Evolutionary conservation across 139 green algal genomes (phyloP).

Genomic region (Trebouxia sp.): DNA sequence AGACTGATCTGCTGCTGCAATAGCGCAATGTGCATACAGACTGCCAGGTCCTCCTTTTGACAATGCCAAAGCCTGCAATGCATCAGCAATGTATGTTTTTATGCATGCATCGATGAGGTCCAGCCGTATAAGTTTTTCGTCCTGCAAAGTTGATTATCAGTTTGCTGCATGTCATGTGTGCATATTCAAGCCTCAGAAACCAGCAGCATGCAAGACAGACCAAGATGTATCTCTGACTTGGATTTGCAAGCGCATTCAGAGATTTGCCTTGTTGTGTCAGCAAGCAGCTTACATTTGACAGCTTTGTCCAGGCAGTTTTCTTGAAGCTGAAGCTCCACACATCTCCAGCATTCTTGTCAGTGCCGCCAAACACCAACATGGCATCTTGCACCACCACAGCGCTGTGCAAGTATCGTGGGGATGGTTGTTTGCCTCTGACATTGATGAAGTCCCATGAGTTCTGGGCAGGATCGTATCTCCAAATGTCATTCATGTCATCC

Average conservation of each 20-base stretch:
- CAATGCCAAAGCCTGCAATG: not conserved
- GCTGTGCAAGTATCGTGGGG: constrained; percentile 4
- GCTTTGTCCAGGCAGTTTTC: not conserved
- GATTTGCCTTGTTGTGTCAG: not conserved
- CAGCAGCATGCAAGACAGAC: not conserved
- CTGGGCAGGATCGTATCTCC: not conserved
- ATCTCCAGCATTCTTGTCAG: not conserved
- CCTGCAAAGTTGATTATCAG: not conserved
- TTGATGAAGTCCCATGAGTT: not conserved
- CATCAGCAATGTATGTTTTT: not conserved
- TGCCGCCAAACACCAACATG: constrained; percentile 20
- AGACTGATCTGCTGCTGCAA: not conserved
- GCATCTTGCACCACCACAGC: constrained; percentile 7
- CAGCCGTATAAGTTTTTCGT: too few relatives aligned
- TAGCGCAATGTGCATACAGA: constrained; percentile 9
- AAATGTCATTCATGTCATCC: constrained; percentile 13
- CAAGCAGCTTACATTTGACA: constrained; percentile 13
- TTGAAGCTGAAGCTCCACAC: constrained; percentile 25
- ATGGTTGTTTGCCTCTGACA: not conserved
- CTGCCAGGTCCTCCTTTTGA: constrained; percentile 14
- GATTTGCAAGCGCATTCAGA: not conserved
- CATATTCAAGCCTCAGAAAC: not conserved
- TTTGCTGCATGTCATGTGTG: not conserved
- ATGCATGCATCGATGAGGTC: not conserved
- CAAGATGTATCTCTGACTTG: not conserved